phyloP scores from a whole-genome alignment of 257 asterid genomes.

The Nicotiana benthamiana region DNA sequence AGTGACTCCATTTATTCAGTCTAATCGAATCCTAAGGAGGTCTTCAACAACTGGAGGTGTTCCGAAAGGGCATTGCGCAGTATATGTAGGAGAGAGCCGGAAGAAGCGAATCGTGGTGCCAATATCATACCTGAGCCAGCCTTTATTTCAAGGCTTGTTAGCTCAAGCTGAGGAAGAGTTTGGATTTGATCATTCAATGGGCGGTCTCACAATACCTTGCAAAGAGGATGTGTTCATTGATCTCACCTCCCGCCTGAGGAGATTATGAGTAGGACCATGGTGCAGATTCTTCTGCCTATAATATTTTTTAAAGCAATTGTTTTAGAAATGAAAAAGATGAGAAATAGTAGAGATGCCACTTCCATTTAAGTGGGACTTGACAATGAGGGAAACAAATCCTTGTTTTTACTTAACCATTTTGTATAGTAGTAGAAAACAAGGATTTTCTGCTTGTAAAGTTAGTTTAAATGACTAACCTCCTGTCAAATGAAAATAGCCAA shows the following conservation, averaged over 20 bases:
- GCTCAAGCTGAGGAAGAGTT: neutral
- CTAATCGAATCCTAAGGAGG: neutral
- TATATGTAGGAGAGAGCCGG: neutral
- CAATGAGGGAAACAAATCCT: neutral
- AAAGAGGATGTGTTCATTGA: neutral
- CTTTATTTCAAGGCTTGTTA: neutral
- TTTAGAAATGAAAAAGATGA: neutral
- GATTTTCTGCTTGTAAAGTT: neutral
- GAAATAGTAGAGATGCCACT: neutral
- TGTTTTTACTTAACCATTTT: neutral
- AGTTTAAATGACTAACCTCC: neutral
- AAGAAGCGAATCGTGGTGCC: neutral
- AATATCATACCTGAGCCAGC: neutral
- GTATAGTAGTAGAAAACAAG: neutral
- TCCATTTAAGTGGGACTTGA: too few species aligned
- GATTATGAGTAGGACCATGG: neutral
- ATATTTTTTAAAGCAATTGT: neutral
- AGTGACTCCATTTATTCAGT: constrained; percentile 1
- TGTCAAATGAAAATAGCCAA: neutral
- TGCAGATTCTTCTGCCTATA: neutral
- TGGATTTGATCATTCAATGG: neutral
- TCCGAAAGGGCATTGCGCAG: neutral
- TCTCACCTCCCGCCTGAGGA: neutral
- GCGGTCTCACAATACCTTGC: neutral
- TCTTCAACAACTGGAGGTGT: neutral